phyloP scores from a whole-genome alignment of 176 grass and related monocot genomes.

The Oryza punctata region DNA sequence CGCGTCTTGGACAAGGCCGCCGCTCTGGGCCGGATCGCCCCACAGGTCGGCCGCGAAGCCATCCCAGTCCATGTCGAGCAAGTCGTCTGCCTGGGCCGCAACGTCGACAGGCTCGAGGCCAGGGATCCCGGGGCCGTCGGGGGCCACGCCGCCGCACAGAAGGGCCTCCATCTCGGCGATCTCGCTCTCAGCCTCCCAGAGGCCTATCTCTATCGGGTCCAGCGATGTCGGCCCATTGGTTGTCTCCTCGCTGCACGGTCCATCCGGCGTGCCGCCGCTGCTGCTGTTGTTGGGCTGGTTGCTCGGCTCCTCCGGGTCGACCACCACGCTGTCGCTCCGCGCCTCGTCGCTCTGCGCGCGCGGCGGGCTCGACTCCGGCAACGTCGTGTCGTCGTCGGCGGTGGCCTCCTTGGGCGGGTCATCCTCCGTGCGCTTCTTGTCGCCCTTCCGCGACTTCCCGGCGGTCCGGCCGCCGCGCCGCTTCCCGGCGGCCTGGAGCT shows the following conservation, averaged over 20 bases:
- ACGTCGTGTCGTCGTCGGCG: background rate
- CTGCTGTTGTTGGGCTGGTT: constrained; percentile 17
- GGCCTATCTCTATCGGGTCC: constrained; percentile 10
- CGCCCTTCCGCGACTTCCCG: constrained; percentile 41
- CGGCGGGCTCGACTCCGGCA: constrained; percentile 23
- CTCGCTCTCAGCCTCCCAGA: constrained; percentile 43
- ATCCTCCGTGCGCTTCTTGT: background rate
- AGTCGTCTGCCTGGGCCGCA: constrained; percentile 33
- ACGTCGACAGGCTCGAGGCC: background rate
- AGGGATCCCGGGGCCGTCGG: background rate
- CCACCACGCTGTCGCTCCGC: constrained; percentile 47
- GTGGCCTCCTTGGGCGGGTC: background rate
- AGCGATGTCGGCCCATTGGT: constrained; percentile 29
- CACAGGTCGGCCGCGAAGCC: constrained; percentile 57
- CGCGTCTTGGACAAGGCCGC: background rate
- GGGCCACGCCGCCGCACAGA: background rate
- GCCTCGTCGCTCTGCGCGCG: constrained; percentile 48
- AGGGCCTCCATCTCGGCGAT: constrained; percentile 64
- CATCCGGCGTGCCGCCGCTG: background rate
- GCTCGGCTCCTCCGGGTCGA: constrained; percentile 51
- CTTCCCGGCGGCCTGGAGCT: constrained; percentile 35
- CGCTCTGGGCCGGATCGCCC: constrained; percentile 21
- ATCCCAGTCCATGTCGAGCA: constrained; percentile 76
- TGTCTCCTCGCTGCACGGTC: constrained; percentile 36
- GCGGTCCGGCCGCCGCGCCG: constrained; percentile 40